Percentiles rank a stretch among this genome's conserved stretches.
Conservation (phyloP, 495 filamentous ascomycete species). For the Talaromyces proteolyticus region DNA sequence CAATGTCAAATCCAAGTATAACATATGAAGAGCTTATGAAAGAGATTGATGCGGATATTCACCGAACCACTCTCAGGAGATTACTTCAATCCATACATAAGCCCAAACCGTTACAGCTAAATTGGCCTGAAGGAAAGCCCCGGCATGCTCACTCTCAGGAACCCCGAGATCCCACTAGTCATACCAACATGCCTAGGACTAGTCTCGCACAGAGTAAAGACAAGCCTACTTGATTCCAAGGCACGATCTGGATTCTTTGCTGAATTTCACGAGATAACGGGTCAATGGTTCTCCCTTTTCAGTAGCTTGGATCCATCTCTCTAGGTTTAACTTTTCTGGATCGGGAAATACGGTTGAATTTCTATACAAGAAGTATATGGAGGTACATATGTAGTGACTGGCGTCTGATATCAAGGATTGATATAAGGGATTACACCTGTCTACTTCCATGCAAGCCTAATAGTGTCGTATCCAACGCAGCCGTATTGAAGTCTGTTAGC, state of each 20-base stretch:
- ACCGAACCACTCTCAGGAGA: not conserved
- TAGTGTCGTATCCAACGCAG: too few relatives aligned
- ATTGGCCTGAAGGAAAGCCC: too few relatives aligned
- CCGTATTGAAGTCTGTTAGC: too few relatives aligned
- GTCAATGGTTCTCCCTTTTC: constrained; percentile 13
- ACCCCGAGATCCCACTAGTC: too few relatives aligned
- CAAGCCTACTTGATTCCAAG: constrained; percentile 19
- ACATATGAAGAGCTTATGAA: not conserved
- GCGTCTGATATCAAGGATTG: too few relatives aligned
- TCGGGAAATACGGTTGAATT: constrained; percentile 32
- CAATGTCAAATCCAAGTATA: not conserved
- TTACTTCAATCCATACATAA: not conserved
- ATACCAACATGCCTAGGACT: too few relatives aligned
- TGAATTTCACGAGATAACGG: constrained; percentile 18
- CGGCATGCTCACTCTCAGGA: too few relatives aligned
- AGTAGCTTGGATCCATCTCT: constrained; percentile 29
- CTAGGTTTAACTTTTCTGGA: constrained; percentile 30
- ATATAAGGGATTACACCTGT: too few relatives aligned
- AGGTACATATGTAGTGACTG: not conserved
- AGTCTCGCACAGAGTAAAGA: too few relatives aligned
- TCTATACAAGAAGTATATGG: constrained; percentile 15
- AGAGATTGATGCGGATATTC: not conserved
- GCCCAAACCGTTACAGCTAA: too few relatives aligned
- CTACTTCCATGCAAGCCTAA: too few relatives aligned
- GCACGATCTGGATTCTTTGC: constrained; percentile 15